These are phyloP conservation scores for Macrocybe gigantea DNA, from an alignment of 768 basidiomycete genomes.

Conservation along the genomic window DNA sequence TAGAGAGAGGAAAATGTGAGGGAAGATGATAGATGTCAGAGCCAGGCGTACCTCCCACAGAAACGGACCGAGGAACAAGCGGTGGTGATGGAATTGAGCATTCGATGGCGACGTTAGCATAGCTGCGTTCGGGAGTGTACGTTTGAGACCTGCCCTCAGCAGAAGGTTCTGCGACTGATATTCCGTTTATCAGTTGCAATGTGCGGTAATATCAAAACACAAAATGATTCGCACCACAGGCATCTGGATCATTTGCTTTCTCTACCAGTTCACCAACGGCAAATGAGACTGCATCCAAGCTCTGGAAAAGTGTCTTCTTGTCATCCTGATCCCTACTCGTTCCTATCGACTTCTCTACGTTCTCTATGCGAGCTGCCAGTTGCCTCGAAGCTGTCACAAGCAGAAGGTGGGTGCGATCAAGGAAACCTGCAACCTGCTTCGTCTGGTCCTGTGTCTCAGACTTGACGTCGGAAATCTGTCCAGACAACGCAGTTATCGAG, in stretches of 20 bases:
- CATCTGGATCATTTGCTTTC: constrained; percentile 14
- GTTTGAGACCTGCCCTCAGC: neutral
- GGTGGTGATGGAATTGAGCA: too few species aligned
- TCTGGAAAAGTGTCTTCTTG: constrained; percentile 7
- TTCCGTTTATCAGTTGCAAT: too few species aligned
- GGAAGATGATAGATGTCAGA: too few species aligned
- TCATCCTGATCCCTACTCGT: constrained; percentile 9
- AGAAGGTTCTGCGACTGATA: neutral
- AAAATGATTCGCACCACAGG: constrained; percentile 5
- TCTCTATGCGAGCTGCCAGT: constrained; percentile 5
- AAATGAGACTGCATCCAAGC: constrained; percentile 15
- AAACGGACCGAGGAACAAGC: too few species aligned
- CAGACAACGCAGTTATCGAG: constrained; percentile 3
- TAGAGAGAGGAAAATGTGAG: too few species aligned
- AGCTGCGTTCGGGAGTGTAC: too few species aligned
- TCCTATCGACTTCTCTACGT: constrained; percentile 12
- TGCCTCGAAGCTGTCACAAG: too few species aligned
- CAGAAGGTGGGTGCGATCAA: neutral
- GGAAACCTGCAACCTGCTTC: constrained; percentile 3
- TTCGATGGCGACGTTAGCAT: too few species aligned
- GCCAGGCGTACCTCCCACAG: too few species aligned
- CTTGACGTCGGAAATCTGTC: constrained; percentile 6
- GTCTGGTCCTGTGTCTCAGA: constrained; percentile 7
- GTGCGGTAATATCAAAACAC: neutral
- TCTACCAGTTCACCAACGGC: constrained; percentile 16